Evolutionary conservation across 148 eudicot genomes (phyloP), one percentile per base, ranked within the genome.

Genomic region (Camellia sinensis): DNA sequence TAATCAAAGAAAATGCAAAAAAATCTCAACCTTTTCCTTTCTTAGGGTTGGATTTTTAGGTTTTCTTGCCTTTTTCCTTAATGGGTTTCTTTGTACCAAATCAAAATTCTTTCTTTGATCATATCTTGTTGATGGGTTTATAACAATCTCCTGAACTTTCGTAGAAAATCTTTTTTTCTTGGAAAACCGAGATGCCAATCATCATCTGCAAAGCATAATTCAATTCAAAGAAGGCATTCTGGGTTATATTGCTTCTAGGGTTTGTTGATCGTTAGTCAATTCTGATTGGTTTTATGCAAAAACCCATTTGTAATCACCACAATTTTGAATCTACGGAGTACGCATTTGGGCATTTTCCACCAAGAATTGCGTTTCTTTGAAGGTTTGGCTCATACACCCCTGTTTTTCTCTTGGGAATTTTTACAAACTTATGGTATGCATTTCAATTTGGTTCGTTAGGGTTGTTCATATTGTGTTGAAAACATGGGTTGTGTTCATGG

Each of bases 401-500:
- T 29, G 37, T 68, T 68, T 79, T 83, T 79, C 86, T 72, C 37
- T 59, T 83, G 57, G 79, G 70, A 69, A 76, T 77, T 71, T 48
- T 48, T 48, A 48, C 52, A 48, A 48, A 48, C 52, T 5, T 48
- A 48, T 48, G 52, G 63, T 48, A 48, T 59, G 63, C 67, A 40
- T 59, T 75, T 52, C 59, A 7, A 56, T 48, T 67, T 82, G 19
- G 40, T 81, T 75, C 40, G 61, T 59, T 72, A 15, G 63, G 63
- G 74, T 41, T 78, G 18, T 78, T 75, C 45, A 53, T 73, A 21
- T 73, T 73, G 75, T 64, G 60, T 50, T 63, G 78, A 77, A 85
- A 69, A 71, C 62, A 94, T 94, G 99, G 99, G 99, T 45, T 93
- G 99, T 82, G 89, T 92, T 65, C 87, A 86, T 86, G 87, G 91